Base-by-base conservation (phyloP, 179 eudicot genomes). In the Nepenthes alata region DNA sequence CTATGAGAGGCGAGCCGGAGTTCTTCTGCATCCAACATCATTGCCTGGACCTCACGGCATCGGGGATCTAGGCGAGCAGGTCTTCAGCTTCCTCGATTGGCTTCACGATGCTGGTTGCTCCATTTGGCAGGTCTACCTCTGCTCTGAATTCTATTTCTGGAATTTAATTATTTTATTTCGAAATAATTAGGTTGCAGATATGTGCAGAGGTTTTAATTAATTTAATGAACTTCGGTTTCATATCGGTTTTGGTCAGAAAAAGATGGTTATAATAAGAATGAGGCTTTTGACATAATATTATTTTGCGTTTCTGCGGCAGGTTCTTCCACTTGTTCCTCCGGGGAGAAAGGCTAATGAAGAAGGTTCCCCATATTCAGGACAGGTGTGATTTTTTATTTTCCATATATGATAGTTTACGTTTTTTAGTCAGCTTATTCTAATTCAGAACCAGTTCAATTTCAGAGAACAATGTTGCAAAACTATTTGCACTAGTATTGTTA, bases 291-390 rank as follows among this genome's bases (percentile, higher is more conserved):
- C 35, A 49, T 1, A 12, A 36, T 49, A 25, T 11, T 47, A 8
- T 11, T 63, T 41, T 57, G 39, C n/a, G 44, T 11, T 5, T 55
- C 4, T 39, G 13, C 66, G 2, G 67, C 79, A 93, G 98, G 97
- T 93, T 75, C 95, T 93, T 64, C 98, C 98, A n/a, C 83, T 93
- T 64, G 98, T 93, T 77, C 98, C 98, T 49, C 98, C 98, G 1
- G 98, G 97, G 49, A 79, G 91, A 64, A 87, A 78, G 67, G 97
- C 82, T 52, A 77, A 77, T 74, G 96, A 86, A 76, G 98, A 83
- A 47, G 98, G 97, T 37, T 93, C 97, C 5, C 98, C 98, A 2
- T 93, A 93, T 68, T 72, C 98, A 2, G 98, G 98, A 53, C 95
- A 83, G 96, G 98, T 93, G 53, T 47, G 11, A 4, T n/a, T 25